Percentiles rank a stretch among this genome's conserved stretches.
Conservation (phyloP, 2,329 filamentous ascomycete genomes). For the Fusarium tuaranense region DNA sequence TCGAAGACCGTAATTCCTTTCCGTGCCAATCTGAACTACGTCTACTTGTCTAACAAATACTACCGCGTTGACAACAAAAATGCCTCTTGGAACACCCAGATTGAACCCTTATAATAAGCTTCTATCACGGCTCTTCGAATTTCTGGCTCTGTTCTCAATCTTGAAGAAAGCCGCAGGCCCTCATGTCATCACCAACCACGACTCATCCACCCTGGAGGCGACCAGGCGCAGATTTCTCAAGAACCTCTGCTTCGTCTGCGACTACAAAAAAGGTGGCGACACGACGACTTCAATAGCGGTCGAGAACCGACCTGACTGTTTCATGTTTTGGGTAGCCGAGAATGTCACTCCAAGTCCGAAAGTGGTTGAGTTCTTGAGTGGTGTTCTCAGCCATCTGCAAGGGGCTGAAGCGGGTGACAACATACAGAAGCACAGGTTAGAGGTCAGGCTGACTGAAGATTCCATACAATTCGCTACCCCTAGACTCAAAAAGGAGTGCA, state of each 20-base stretch:
- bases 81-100: conserved; percentile 32
- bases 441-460: not conserved
- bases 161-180: conserved; percentile 27
- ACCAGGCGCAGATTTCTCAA: conserved; percentile 49
- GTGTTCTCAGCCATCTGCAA: conserved; percentile 37
- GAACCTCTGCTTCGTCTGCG: conserved; percentile 59
- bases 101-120: conserved; percentile 19
- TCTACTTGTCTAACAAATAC: not conserved
- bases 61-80: not conserved
- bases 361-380: conserved; percentile 47
- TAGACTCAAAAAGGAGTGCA: conserved; percentile 41
- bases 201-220: conserved; percentile 1
- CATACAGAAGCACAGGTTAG: not conserved
- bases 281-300: conserved; percentile 59
- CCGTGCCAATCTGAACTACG: not conserved
- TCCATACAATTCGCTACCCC: conserved; percentile 31
- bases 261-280: conserved; percentile 58
- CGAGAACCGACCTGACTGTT: conserved; percentile 47
- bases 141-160: conserved; percentile 30
- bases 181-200: conserved; percentile 3
- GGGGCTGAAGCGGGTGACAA: not conserved
- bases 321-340: conserved; percentile 58
- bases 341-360: conserved; percentile 47
- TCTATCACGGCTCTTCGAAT: conserved; percentile 39
- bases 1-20: not conserved